Conservation (phyloP, 192 early-diverging fungal species). For the Rhizophlyctis rosea region DNA sequence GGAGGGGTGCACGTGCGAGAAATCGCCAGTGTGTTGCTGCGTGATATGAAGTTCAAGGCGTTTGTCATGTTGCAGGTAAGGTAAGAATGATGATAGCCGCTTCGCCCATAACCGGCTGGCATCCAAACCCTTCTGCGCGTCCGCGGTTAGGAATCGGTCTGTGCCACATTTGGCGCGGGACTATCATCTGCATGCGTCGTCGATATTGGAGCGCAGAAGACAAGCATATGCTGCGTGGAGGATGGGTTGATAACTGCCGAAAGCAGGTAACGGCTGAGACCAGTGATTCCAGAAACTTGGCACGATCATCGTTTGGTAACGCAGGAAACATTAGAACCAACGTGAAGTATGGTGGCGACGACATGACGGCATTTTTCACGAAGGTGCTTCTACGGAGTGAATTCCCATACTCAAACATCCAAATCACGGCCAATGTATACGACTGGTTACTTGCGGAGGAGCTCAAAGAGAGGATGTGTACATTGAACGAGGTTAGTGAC, state of each 20-base stretch:
- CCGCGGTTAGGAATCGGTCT: constrained; percentile 60
- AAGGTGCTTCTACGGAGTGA: constrained; percentile 59
- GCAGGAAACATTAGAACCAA: constrained; percentile 26
- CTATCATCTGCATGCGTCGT: constrained; percentile 83
- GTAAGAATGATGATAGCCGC: neutral
- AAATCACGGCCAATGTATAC: constrained; percentile 52
- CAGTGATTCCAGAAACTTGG: too few relatives aligned
- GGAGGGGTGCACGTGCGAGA: constrained; percentile 61
- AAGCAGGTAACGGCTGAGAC: too few relatives aligned
- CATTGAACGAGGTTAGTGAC: constrained; percentile 63
- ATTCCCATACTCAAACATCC: constrained; percentile 73
- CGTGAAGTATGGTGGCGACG: constrained; percentile 81
- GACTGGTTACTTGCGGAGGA: constrained; percentile 78
- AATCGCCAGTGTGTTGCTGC: constrained; percentile 64
- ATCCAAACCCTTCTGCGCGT: neutral
- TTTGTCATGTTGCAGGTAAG: constrained; percentile 64
- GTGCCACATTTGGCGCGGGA: constrained; percentile 84
- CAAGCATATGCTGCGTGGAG: constrained; percentile 79
- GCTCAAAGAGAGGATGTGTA: constrained; percentile 81
- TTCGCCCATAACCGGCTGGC: neutral
- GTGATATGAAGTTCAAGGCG: constrained; percentile 72
- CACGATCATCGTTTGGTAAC: too few relatives aligned
- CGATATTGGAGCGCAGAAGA: constrained; percentile 88
- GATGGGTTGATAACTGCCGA: constrained; percentile 75
- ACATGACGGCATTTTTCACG: constrained; percentile 74